Base-by-base conservation (phyloP, 768 basidiomycete species). In the Boletus subcaerulescens region DNA sequence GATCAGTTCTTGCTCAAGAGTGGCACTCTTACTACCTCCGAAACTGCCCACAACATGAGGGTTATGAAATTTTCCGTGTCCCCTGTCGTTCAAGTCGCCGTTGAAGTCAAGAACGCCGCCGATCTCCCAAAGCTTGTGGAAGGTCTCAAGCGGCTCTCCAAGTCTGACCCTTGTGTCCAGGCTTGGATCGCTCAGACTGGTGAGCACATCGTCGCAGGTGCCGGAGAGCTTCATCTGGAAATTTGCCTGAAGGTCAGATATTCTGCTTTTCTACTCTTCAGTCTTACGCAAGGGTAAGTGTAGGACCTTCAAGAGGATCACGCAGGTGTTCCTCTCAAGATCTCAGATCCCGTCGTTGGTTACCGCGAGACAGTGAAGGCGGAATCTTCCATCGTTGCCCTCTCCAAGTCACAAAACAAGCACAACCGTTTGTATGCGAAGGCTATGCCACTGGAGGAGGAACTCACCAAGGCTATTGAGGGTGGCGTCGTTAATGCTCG, bases 61-160 rank as follows among this genome's bases (percentile, higher is more conserved):
- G 94, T 99, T 75, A 99, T 99, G 97, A 93, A 90, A 79, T 98
- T 98, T 85, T 98, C 95, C 73, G 97, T 99, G 53, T 98, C 97
- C 31, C 97, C 97, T 64, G 97, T 99, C 80, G 97, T 99, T 43
- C 97, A 86, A 73, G 93, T 98, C 69, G 93, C 97, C 61, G 97
- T 99, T 65, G 97, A 99, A 76, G 97, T 98, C 76, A 98, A 98
- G 88, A 99, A 98, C 74, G 93, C 97, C 55, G 85, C 92, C 56
- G 97, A 99, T 83, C 83, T 99, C 45, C 97, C 97, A 70, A 99
- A 99, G 79, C 90, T 99, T 61, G 97, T 98, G 59, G 97, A 99
- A 83, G 97, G 97, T 80, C 90, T 99, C 66, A 99, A 99, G 80
- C 97, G 97, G 82, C 84, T 99, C 53, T 97, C 97, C 64, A 99